Evolutionary conservation across 768 basidiomycete species (phyloP), one percentile per base, ranked within the genome.

Genomic region (Boletales sp.): DNA sequence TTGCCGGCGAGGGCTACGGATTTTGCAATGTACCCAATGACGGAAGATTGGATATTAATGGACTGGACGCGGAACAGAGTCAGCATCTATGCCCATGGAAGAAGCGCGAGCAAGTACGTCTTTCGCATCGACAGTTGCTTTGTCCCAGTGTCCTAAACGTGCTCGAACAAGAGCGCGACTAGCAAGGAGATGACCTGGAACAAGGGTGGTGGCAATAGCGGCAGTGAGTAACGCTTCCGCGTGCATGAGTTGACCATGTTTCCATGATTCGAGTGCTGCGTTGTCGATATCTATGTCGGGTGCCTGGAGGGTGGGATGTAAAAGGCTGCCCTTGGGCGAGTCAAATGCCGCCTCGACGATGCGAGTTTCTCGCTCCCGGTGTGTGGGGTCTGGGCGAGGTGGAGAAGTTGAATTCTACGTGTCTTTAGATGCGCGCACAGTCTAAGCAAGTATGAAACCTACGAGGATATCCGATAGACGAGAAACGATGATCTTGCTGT

Each of bases 101-200:
- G 15, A 10, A 42, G 21, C 31, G 18, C 5, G 5, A 2, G 9
- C 30, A 17, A 6, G 4, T n/a, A 57, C 57, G 37, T 43, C 8
- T 14, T 54, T 17, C 0, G 55, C 57, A 19, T 57, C 48, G 0
- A 3, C 3, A 5, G 48, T 34, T 0, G 57, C 57, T 12, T 33
- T n/a, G n/a, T n/a, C n/a, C 57, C 51, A 53, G 3, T 37, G n/a
- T n/a, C 14, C 2, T 14, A 57, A 32, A 6, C 36, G 57, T 11
- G 51, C n/a, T 2, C 38, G 17, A 2, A 57, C n/a, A 19, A 58
- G 41, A 0, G 54, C 45, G 40, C 48, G 21, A 17, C 33, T 37
- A 5, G 55, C 51, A 10, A 57, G 28, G 2, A 14, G 33, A 37
- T 48, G 32, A 31, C 42, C n/a, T n/a, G n/a, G n/a, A n/a, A n/a